Evolutionary conservation across 2,329 filamentous ascomycete species (phyloP).

Genomic region (Biscogniauxia sp.): DNA sequence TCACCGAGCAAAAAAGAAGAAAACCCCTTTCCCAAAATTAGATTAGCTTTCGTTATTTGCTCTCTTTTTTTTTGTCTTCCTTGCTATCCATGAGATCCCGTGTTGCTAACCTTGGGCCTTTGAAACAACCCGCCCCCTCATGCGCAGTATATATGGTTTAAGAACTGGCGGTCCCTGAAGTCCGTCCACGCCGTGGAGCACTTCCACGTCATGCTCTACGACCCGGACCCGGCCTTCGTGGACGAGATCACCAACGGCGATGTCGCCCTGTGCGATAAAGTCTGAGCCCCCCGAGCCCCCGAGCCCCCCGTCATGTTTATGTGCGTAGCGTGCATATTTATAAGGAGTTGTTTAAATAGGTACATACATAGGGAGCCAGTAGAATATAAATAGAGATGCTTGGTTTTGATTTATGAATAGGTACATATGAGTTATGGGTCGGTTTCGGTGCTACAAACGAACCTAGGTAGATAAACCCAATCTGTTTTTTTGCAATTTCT

Average conservation of each 20-base stretch:
- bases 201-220: conserved; percentile 88
- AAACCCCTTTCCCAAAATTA: too few relatives aligned
- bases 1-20: background rate
- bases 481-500: too few relatives aligned
- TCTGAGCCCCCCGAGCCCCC: conserved; percentile 12
- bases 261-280: conserved; percentile 58
- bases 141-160: conserved; percentile 66
- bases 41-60: background rate
- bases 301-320: too few relatives aligned
- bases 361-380: too few relatives aligned
- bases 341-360: too few relatives aligned
- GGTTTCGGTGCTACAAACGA: too few relatives aligned
- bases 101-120: conserved; percentile 2
- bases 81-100: background rate
- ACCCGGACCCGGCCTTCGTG: conserved; percentile 70
- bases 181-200: conserved; percentile 86
- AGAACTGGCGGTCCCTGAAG: conserved; percentile 85
- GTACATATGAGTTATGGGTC: too few relatives aligned
- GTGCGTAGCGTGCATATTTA: too few relatives aligned
- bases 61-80: too few relatives aligned
- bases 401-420: too few relatives aligned
- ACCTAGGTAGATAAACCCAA: too few relatives aligned
- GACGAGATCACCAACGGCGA: conserved; percentile 71
- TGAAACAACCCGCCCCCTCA: background rate
- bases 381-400: too few relatives aligned